A percentile compares a stretch with the other conserved stretches of the same genome.
These are phyloP conservation scores for Tylopilus rubrobrunneus DNA, from an alignment of 768 basidiomycete genomes.

Conservation along the genomic window DNA sequence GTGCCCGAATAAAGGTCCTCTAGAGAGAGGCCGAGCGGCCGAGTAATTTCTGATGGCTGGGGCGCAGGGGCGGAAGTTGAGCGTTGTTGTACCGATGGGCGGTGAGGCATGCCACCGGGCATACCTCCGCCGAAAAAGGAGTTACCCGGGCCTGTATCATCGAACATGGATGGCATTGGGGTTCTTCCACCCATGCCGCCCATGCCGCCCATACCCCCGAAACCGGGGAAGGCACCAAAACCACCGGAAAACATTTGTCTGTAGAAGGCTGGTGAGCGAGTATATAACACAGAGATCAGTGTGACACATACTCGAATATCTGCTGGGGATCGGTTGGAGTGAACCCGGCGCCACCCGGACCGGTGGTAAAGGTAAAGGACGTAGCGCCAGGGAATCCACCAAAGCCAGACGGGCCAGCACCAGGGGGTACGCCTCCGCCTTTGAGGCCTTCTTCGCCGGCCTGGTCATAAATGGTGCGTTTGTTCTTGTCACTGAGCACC, in stretches of 20 bases:
- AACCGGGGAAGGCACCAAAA: constrained; percentile 34
- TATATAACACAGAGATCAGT: not conserved
- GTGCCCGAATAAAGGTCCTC: constrained; percentile 84
- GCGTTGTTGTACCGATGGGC: constrained; percentile 23
- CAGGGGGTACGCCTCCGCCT: constrained; percentile 53
- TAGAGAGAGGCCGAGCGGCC: constrained; percentile 80
- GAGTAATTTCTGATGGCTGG: constrained; percentile 58
- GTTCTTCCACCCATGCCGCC: constrained; percentile 26
- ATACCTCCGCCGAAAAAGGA: constrained; percentile 27
- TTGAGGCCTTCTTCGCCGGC: constrained; percentile 96
- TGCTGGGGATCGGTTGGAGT: constrained; percentile 78
- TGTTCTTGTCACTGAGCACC: constrained; percentile 84
- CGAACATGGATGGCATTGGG: constrained; percentile 31
- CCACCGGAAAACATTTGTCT: constrained; percentile 56
- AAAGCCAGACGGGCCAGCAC: constrained; percentile 43
- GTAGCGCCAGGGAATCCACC: constrained; percentile 45
- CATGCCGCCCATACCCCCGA: not conserved
- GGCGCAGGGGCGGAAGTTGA: constrained; percentile 29
- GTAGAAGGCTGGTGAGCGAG: constrained; percentile 3
- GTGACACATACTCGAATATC: constrained; percentile 75
- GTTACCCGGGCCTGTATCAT: constrained; percentile 30
- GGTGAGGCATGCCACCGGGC: constrained; percentile 53
- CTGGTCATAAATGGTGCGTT: constrained; percentile 85
- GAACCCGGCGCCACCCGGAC: constrained; percentile 50
- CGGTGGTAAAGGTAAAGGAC: constrained; percentile 55